Evolutionary conservation across 129 eudicot species (phyloP), one percentile per base, ranked within the genome.

Genomic region (Tagetes patula): DNA sequence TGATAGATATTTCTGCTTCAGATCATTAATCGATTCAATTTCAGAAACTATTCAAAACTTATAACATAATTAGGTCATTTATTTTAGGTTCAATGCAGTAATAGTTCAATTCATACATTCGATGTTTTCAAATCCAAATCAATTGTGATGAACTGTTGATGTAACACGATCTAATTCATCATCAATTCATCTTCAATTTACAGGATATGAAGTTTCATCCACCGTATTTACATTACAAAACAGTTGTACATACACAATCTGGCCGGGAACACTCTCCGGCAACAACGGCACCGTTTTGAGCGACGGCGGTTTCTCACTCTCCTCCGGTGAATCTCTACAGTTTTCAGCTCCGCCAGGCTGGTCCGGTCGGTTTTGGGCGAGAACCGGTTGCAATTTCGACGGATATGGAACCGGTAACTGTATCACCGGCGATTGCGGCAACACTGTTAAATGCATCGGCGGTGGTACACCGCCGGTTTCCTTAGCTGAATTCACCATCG

Each of bases 281-380:
- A 87, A 87, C 63, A 85, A 84, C 71, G 84, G 79, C 30, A 72
- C 81, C 10, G 60, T 73, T 4, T 87, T 87, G 8, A 91, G 95
- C 8, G 86, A 73, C 7, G 94, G 94, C 27, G 96, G 95, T n/a
- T 90, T 90, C 54, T 76, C 72, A 6, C 64, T 90, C n/a, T 32
- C 82, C 8, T 91, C 96, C 1, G 94, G 94, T 36, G 83, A 77
- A 3, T 75, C 91, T 3, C 38, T 77, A 53, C 83, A 85, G 34
- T 47, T 90, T 49, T 74, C 94, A 0, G 94, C 91, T 0, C 86
- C 82, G 40, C 81, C 77, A 0, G 94, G 89, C 52, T 90, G 94
- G 94, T 90, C 96, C 1, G 96, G 96, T 41, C 96, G 96, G 52
- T 87, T 90, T 77, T 90, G 96, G 96, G 91, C 87, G 31, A 69